Conservation (phyloP, 495 filamentous ascomycete species). For the Tuber magnatum region DNA sequence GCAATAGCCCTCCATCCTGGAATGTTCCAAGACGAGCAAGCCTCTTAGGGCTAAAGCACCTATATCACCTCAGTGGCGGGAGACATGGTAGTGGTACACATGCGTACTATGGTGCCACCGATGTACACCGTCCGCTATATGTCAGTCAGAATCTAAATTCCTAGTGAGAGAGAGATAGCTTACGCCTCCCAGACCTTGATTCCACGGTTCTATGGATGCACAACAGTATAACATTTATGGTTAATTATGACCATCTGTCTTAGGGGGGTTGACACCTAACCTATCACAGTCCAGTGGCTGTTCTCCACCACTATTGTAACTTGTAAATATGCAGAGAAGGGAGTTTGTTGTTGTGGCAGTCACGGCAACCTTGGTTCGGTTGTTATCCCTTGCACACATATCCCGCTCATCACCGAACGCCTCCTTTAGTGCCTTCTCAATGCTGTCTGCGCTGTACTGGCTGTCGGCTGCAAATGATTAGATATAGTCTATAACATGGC, state of each 20-base stretch:
- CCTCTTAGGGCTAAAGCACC: conserved; percentile 39
- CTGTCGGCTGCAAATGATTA: conserved; percentile 23
- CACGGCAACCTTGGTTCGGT: conserved; percentile 16
- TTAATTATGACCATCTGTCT: background rate
- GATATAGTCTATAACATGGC: conserved; percentile 9
- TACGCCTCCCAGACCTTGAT: conserved; percentile 31
- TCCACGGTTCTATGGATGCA: background rate
- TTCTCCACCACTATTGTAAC: conserved; percentile 30
- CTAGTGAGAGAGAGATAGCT: background rate
- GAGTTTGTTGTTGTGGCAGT: conserved; percentile 28
- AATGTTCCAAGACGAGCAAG: conserved; percentile 41
- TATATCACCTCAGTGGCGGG: background rate
- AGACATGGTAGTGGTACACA: accelerated
- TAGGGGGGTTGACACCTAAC: background rate
- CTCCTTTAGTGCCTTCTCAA: conserved; percentile 28
- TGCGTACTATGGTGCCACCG: conserved; percentile 21
- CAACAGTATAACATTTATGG: background rate
- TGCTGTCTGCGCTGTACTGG: conserved; percentile 17
- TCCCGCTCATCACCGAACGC: conserved; percentile 14
- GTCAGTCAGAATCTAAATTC: background rate
- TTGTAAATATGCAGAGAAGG: conserved; percentile 34
- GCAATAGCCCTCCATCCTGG: conserved; percentile 43
- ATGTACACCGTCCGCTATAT: conserved; percentile 28
- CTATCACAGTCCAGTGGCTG: conserved; percentile 7
- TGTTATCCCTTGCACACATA: background rate